phyloP scores from a whole-genome alignment of 192 early-diverging fungal genomes.

The Rhizophagus clarus region DNA sequence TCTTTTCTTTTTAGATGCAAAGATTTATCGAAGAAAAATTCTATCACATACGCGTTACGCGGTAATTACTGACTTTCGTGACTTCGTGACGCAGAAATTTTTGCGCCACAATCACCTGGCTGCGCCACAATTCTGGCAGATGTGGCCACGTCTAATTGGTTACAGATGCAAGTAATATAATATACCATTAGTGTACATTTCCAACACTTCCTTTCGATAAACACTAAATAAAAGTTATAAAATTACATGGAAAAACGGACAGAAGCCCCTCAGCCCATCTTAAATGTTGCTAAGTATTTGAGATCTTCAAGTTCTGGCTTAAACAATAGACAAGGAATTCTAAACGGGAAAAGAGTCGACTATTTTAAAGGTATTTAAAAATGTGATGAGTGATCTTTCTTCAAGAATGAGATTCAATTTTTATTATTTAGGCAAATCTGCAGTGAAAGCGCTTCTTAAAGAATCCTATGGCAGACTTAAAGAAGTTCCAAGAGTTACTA shows the following conservation, averaged over 20 bases:
- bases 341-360: constrained; percentile 89
- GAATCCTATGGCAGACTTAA: constrained; percentile 31
- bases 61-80: too few relatives aligned
- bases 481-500: constrained; percentile 57
- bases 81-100: too few relatives aligned
- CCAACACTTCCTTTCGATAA: background rate
- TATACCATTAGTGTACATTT: background rate
- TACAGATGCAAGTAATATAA: too few relatives aligned
- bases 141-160: too few relatives aligned
- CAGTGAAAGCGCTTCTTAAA: constrained; percentile 66
- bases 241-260: background rate
- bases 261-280: constrained; percentile 8
- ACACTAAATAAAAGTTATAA: background rate
- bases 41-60: too few relatives aligned
- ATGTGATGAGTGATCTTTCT: background rate
- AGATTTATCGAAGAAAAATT: too few relatives aligned
- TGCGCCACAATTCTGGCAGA: too few relatives aligned
- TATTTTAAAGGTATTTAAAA: constrained; percentile 79
- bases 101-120: too few relatives aligned
- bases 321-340: constrained; percentile 80
- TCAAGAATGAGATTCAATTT: constrained; percentile 24
- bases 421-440: constrained; percentile 58
- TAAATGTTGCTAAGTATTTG: constrained; percentile 77
- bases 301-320: constrained; percentile 69
- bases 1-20: too few relatives aligned